These are phyloP conservation scores for Taphrina sp. DNA, from an alignment of 1,139 yeast species.

Conservation along the genomic window DNA sequence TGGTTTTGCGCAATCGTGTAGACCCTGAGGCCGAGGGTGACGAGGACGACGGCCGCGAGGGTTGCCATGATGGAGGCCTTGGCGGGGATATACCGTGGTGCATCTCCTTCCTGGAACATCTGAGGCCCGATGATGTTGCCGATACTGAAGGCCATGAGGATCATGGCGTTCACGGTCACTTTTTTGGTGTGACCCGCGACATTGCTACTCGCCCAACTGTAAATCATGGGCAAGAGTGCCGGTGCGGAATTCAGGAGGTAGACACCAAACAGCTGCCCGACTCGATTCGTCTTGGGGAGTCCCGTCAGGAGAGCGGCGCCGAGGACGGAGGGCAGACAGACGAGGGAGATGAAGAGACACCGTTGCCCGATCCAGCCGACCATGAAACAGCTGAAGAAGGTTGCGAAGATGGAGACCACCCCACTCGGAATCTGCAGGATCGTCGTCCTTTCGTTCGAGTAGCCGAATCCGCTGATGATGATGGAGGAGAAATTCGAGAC, in stretches of 20 bases:
- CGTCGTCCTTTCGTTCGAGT: conserved; percentile 40
- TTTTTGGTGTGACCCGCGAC: conserved; percentile 60
- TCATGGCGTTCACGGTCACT: conserved; percentile 47
- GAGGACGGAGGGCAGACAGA: conserved; percentile 40
- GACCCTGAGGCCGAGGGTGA: conserved; percentile 41
- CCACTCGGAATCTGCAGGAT: conserved; percentile 41
- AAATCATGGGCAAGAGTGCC: conserved; percentile 51
- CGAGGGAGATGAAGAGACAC: conserved; percentile 37
- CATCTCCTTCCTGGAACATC: conserved; percentile 51
- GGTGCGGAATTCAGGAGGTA: conserved; percentile 41
- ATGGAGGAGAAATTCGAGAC: conserved; percentile 43
- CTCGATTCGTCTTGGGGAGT: conserved; percentile 36
- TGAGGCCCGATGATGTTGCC: conserved; percentile 60
- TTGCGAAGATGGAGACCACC: conserved; percentile 36
- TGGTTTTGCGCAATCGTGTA: conserved; percentile 45
- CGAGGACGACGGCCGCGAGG: conserved; percentile 44
- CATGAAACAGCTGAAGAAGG: conserved; percentile 38
- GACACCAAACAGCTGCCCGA: conserved; percentile 40
- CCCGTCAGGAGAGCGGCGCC: conserved; percentile 41
- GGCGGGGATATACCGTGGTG: conserved; percentile 54
- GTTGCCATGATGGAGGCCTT: conserved; percentile 45
- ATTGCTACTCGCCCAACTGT: conserved; percentile 54
- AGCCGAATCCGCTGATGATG: conserved; percentile 42
- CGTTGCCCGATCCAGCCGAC: conserved; percentile 29
- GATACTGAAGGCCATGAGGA: conserved; percentile 55